Evolutionary conservation across 768 basidiomycete species (phyloP), one percentile per base, ranked within the genome.

Genomic region (Boletellus ananiceps): DNA sequence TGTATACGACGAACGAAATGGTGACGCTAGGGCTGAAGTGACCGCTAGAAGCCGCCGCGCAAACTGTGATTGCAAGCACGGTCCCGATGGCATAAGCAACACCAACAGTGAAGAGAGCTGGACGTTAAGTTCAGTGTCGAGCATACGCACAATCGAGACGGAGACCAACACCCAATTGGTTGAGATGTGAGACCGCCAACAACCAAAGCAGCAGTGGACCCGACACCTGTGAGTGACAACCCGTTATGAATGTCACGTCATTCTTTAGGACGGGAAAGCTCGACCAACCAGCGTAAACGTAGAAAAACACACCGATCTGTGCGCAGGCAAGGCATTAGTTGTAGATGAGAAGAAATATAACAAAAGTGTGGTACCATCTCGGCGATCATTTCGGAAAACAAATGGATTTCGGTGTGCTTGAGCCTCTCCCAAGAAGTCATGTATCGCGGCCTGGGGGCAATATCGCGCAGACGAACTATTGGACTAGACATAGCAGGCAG

Each of bases 11-110:
- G 37, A 75, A 66, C 8, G 75, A 65, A 40, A 85, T 68, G 3
- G 83, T 81, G 18, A 86, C 72, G 41, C 77, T 74, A 2, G 87
- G 88, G 46, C 74, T 82, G 61, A 86, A 80, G 57, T 86, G 84
- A 18, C 82, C 78, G 11, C 80, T 81, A 12, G 81, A 84, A 1
- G 82, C 74, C 15, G 75, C 62, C 5, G 66, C 67, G 44, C 77
- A 82, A 23, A 82, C 64, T 8, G 66, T 62, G 44, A 86, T 60
- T 1, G 84, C 84, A 42, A 84, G 72, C 13, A 82, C 55, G 52
- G 84, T 81, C 21, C 84, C 84, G 32, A 76, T 65, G 4, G 75
- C 72, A 64, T 85, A 86, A 0, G 72, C 77, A 29, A 80, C 57
- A 23, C 82, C 84, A 16, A 85, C 67, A 32, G 81, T 81, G 5